A percentile compares a stretch with the other conserved stretches of the same genome.
Evolutionary conservation across 176 grass and related monocot genomes (phyloP).

Genomic region (Cenchrus fungigraminus): DNA sequence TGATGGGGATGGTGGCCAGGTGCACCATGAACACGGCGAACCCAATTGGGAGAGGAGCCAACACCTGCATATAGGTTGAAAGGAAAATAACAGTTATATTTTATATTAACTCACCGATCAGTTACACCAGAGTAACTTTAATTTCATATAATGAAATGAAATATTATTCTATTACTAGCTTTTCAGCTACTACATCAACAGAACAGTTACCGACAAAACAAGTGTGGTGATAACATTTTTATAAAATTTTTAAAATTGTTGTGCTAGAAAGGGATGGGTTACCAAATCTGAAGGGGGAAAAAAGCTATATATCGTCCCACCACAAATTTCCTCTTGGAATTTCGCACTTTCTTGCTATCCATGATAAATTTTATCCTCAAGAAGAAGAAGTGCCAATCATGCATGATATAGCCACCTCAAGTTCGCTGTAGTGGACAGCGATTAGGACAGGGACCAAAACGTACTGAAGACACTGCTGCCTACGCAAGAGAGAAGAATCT

Average conservation of each 20-base stretch:
- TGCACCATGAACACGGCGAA: slow-evolving; percentile 97
- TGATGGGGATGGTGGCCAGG: slow-evolving; percentile 87
- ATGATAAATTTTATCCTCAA: not conserved
- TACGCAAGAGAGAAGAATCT: slow-evolving; percentile 22
- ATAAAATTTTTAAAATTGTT: not conserved
- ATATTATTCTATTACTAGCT: not conserved
- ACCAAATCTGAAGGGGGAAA: not conserved
- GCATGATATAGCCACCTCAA: slow-evolving; percentile 41
- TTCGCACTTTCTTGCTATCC: slow-evolving; percentile 36
- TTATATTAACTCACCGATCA: not conserved
- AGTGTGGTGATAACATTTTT: not conserved
- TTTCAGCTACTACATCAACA: not conserved
- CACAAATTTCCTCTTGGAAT: slow-evolving; percentile 35
- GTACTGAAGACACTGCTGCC: slow-evolving; percentile 21
- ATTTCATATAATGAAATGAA: not conserved
- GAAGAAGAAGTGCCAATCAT: slow-evolving; percentile 27
- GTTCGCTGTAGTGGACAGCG: slow-evolving; percentile 9
- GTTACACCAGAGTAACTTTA: not conserved
- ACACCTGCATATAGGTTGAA: slow-evolving; percentile 47
- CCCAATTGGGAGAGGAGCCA: slow-evolving; percentile 91
- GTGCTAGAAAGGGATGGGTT: slow-evolving; percentile 33
- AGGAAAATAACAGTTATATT: not conserved
- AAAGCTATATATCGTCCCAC: no score
- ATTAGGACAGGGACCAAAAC: slow-evolving; percentile 26
- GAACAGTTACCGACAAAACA: slow-evolving; percentile 25